Percentiles rank a stretch among this genome's conserved stretches.
Evolutionary conservation across 768 basidiomycete species (phyloP).

Genomic region (Macrolepiota fuliginosa): DNA sequence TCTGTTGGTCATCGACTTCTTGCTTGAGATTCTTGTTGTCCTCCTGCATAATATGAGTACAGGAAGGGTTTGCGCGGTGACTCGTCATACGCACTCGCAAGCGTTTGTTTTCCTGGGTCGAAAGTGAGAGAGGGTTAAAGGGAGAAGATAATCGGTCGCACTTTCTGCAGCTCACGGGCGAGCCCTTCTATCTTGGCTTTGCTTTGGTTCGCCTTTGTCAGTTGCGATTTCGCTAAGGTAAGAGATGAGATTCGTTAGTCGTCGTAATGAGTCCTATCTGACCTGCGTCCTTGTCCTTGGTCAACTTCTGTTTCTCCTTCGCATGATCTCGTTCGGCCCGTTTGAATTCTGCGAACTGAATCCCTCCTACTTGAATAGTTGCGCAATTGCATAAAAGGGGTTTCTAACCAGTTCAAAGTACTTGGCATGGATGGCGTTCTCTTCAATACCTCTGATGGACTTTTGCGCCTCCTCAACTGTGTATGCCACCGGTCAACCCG

Average conservation of each 20-base stretch:
- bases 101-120: slow-evolving; percentile 79
- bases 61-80: background rate
- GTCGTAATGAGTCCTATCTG: slow-evolving; percentile 16
- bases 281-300: slow-evolving; percentile 92
- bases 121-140: slow-evolving; percentile 9
- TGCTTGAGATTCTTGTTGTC: slow-evolving; percentile 79
- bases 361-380: slow-evolving; percentile 17
- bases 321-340: slow-evolving; percentile 84
- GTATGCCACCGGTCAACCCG: slow-evolving; percentile 18
- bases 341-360: slow-evolving; percentile 85
- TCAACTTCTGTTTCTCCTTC: slow-evolving; percentile 88
- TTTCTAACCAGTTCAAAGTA: slow-evolving; percentile 81
- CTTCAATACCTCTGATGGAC: slow-evolving; percentile 78
- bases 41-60: slow-evolving; percentile 50
- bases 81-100: slow-evolving; percentile 58
- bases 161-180: slow-evolving; percentile 88
- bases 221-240: slow-evolving; percentile 68
- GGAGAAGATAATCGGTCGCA: slow-evolving; percentile 28
- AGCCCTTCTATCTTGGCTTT: slow-evolving; percentile 90
- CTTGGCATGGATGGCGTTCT: slow-evolving; percentile 80
- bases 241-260: background rate
- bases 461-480: slow-evolving; percentile 87
- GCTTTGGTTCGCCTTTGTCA: slow-evolving; percentile 86
- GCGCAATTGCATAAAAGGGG: slow-evolving; percentile 15
- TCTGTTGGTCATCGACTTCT: slow-evolving; percentile 84